Evolutionary conservation across 202 grass and related monocot species (phyloP).

Genomic region (Schoenoplectus triqueter): DNA sequence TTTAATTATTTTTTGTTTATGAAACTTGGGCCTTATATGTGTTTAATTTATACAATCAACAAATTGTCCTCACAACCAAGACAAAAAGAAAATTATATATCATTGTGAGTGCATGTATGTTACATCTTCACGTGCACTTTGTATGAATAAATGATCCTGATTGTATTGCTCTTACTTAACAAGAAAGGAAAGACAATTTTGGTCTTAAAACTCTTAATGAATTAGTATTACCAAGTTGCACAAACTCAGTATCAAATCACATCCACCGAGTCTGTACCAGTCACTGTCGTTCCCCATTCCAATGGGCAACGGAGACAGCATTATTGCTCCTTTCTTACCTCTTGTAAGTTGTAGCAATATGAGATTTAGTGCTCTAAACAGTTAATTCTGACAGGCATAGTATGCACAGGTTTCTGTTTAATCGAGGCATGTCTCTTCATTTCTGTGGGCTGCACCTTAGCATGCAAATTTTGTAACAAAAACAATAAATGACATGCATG

Average conservation of each 20-base stretch:
- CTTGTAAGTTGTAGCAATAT: not conserved
- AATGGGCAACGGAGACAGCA: not conserved
- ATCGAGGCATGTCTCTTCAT: not conserved
- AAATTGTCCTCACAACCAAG: not conserved
- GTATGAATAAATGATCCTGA: too few species aligned
- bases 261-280: not conserved
- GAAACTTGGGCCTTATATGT: constrained; percentile 8
- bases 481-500: not conserved
- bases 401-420: too few species aligned
- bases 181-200: not conserved
- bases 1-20: not conserved
- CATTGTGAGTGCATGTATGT: too few species aligned
- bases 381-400: not conserved
- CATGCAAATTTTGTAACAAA: not conserved
- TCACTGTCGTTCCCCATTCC: not conserved
- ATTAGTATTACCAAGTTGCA: not conserved
- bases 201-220: not conserved
- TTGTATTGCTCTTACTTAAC: not conserved
- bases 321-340: not conserved
- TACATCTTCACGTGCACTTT: too few species aligned
- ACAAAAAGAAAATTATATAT: too few species aligned
- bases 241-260: not conserved
- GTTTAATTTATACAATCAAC: not conserved
- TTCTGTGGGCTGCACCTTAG: not conserved
- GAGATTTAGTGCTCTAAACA: not conserved